Evolutionary conservation across 441 rosid species (phyloP), one percentile per base, ranked within the genome.

Genomic region (Adansonia gregorii): DNA sequence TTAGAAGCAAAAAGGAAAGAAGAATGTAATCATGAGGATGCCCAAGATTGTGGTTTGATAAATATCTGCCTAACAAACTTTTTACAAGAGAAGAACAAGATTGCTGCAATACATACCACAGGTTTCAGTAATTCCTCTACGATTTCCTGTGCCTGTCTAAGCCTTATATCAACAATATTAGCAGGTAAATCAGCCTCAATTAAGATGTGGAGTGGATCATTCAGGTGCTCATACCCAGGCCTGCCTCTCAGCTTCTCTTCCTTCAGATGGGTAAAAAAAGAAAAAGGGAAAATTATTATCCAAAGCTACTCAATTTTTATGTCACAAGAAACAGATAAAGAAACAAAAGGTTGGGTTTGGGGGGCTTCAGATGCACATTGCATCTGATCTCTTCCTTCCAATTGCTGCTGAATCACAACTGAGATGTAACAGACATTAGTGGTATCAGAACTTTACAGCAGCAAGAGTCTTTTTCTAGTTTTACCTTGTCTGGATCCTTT

Each of bases 101-200:
- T 22, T 12, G 41, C 11, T 12, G 35, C 11, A 35, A 77, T 63
- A 78, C 79, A 58, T 83, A 94, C 99, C 98, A 94, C 97, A 61
- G 98, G 99, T 79, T 95, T 92, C 71, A 95, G 98, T 74, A 94
- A 87, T 83, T 94, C 98, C 85, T 89, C 98, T 20, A 95, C 94
- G 54, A 95, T 90, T 83, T 90, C 95, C 82, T 94, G 99, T 8
- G 99, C 99, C 77, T 95, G 98, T 74, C 97, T 89, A 82, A 95
- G 86, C 86, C 88, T 92, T 56, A 89, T 77, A 70, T 95, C 99
- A 43, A 95, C 97, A 61, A 94, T 70, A 82, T 87, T 93, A 77
- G 92, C 94, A 55, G 98, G 97, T 73, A 92, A 89, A 85, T 94
- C 98, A 67, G 97, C 95, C 83, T 95, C 97, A 31, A 94, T 95